Conservation (phyloP, 2,329 filamentous ascomycete species). For the Fusarium oligoseptatum region DNA sequence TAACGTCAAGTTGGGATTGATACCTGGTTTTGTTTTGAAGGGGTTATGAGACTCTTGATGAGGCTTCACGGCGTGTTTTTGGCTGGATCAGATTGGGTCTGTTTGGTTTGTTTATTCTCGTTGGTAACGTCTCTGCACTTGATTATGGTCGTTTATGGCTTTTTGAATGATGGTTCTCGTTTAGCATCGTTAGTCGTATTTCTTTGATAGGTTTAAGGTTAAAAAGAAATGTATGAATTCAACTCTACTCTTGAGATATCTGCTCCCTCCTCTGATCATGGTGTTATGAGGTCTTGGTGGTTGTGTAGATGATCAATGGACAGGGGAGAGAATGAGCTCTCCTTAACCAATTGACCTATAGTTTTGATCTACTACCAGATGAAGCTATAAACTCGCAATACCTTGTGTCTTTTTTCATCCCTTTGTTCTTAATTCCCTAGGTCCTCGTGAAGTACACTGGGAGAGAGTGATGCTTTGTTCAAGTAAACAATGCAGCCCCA, state of each 20-base stretch:
- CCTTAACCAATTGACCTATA: background rate
- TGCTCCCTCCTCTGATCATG: background rate
- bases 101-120: background rate
- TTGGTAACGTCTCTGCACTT: background rate
- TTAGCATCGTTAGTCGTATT: background rate
- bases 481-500: background rate
- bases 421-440: too few relatives aligned
- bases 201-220: slow-evolving; percentile 4
- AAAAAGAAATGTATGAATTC: slow-evolving; percentile 32
- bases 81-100: background rate
- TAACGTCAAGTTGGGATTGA: slow-evolving; percentile 18
- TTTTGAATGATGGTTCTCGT: background rate
- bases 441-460: background rate
- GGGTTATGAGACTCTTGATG: slow-evolving; percentile 12
- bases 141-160: background rate
- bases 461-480: background rate
- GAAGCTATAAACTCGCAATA: background rate
- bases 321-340: background rate
- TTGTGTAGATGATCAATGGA: background rate
- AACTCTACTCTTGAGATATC: background rate
- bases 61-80: slow-evolving; percentile 6
- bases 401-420: background rate
- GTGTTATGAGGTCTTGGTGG: background rate
- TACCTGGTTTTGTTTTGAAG: slow-evolving; percentile 27
- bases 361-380: background rate